Evolutionary conservation across 208 protist genomes (phyloP), one percentile per base, ranked within the genome.

Genomic region (Zelonia costaricensis): DNA sequence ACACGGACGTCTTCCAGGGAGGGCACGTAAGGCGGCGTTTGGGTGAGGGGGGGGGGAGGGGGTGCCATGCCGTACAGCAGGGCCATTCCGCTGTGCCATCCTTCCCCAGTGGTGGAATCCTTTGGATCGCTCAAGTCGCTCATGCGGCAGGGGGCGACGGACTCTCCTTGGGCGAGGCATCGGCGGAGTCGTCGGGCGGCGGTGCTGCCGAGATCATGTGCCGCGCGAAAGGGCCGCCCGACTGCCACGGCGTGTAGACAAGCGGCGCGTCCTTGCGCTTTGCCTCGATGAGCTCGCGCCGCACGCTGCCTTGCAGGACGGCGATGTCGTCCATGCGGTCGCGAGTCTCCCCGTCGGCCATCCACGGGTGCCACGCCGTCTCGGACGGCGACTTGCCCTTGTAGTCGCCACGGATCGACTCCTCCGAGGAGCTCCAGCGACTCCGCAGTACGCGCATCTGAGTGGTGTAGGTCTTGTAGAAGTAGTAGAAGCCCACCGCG

Each of bases 381-480:
- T 78, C 65, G 55, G 77, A 56, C 15, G 18, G 38, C 3, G 31
- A 27, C 47, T 81, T 74, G 4, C 61, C 57, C 3, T 43, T 31
- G 48, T 62, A 67, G 31, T 88, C 84, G 31, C 57, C 49, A 20
- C 43, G 38, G 23, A 90, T 60, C 27, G 77, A 43, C n/a, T 87
- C 80, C 46, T 86, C 79, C 45, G 90, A 90, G 69, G 86, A 90
- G 62, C 86, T 92, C 85, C 84, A 92, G 5, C 85, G 74, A 18
- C 86, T 87, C 15, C 62, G 56, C 1, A 92, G 43, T 13, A 93
- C 59, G 1, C 71, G 76, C 72, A 83, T 76, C 43, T 93, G 86
- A 4, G 82, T 92, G 12, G 68, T 65, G 59, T 75, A 82, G 0
- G 84, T 77, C 13, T 69, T 71, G 43, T 92, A 92, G 18, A 88